Percentiles rank a stretch among this genome's conserved stretches.
Evolutionary conservation across 2,329 filamentous ascomycete species (phyloP).

Genomic region (Ilyonectria mors-panacis): DNA sequence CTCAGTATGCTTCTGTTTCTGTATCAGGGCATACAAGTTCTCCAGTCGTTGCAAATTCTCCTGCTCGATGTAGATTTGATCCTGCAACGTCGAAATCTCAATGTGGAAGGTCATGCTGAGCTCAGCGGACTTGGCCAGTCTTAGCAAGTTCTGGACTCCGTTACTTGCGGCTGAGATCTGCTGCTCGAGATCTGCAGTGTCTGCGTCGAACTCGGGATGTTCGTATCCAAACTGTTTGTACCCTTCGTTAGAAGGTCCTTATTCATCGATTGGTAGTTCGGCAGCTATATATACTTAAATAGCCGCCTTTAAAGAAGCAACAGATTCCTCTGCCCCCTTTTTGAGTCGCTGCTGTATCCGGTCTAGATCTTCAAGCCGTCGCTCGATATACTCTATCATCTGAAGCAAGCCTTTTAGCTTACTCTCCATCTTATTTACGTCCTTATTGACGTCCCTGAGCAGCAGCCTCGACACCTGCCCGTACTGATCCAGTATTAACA

Average conservation of each 20-base stretch:
- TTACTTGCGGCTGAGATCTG: conserved; percentile 1
- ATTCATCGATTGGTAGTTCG: not conserved
- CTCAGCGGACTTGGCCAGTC: too few relatives aligned
- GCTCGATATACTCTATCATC: conserved; percentile 3
- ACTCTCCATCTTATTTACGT: not conserved
- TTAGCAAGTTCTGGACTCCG: too few relatives aligned
- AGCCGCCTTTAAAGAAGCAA: conserved; percentile 9
- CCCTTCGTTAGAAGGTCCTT: not conserved
- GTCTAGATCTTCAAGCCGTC: not conserved
- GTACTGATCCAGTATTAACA: conserved; percentile 35
- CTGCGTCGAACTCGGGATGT: not conserved
- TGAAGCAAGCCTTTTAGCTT: not conserved
- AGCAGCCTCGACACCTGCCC: conserved; percentile 16
- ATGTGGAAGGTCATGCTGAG: not conserved
- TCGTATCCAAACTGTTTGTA: not conserved
- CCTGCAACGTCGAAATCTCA: conserved; percentile 18
- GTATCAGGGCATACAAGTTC: not conserved
- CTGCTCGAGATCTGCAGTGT: not conserved
- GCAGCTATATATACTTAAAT: conserved; percentile 12
- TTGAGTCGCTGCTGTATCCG: conserved; percentile 4
- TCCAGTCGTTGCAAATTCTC: conserved; percentile 19
- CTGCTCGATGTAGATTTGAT: not conserved
- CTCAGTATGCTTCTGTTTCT: conserved; percentile 13
- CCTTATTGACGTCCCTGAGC: conserved; percentile 22
- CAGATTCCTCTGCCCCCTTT: conserved; percentile 3